Evolutionary conservation across 139 green algal genomes (phyloP).

Genomic region (Astrephomene gubernaculifera): DNA sequence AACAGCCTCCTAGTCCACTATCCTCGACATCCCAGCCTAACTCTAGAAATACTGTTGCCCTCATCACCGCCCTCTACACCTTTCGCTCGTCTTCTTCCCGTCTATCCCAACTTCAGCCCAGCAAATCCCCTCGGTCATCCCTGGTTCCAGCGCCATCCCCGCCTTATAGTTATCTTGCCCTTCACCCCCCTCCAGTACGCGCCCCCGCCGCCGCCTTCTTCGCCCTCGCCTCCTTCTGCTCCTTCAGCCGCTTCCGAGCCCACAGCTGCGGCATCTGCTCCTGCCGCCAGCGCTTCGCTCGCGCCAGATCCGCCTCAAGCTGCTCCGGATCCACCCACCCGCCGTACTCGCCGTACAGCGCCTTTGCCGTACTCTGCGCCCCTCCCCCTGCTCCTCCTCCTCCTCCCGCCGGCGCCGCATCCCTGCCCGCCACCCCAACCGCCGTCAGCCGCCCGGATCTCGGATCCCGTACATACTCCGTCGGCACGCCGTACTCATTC

Average conservation of each 20-base stretch:
- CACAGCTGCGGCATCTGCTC: slow-evolving; percentile 32
- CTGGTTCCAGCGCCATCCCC: too few species aligned
- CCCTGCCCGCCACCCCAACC: slow-evolving; percentile 2
- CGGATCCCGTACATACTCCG: slow-evolving; percentile 20
- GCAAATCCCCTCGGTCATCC: too few species aligned
- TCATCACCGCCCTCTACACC: too few species aligned
- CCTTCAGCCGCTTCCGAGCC: slow-evolving; percentile 10
- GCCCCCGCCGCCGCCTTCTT: slow-evolving; percentile 30
- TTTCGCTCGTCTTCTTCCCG: too few species aligned
- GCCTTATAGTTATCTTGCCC: too few species aligned
- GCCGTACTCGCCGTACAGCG: slow-evolving; percentile 35
- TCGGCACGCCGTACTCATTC: slow-evolving; percentile 11
- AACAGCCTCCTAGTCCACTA: too few species aligned
- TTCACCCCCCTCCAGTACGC: too few species aligned
- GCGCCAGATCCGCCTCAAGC: slow-evolving; percentile 25
- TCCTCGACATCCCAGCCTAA: too few species aligned
- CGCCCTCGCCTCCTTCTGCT: slow-evolving; percentile 1
- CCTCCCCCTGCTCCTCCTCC: neutral
- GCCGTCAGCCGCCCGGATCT: slow-evolving; percentile 21
- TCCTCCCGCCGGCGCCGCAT: too few species aligned
- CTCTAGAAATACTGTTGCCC: too few species aligned
- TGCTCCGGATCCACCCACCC: slow-evolving; percentile 28
- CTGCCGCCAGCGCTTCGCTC: slow-evolving; percentile 23
- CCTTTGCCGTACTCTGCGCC: neutral
- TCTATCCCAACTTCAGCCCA: too few species aligned